Conservation (phyloP, 208 protist genomes). For the Kentomonas sorsogonicus region DNA sequence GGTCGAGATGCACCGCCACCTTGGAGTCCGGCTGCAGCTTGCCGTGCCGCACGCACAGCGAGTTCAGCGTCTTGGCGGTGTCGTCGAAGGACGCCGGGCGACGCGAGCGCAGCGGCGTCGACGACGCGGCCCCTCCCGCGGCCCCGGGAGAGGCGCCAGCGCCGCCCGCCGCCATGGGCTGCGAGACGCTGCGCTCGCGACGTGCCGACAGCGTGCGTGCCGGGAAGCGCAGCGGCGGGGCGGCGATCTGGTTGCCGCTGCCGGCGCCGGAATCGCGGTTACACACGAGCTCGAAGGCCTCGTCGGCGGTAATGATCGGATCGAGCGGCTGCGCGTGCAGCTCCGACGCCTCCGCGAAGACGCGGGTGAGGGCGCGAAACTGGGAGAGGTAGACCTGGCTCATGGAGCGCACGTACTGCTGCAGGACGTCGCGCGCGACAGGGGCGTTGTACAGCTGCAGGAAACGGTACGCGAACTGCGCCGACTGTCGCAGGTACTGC, state of each 20-base stretch:
- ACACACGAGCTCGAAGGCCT: conserved; percentile 39
- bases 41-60: conserved; percentile 39
- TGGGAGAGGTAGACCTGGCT: conserved; percentile 38
- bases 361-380: conserved; percentile 26
- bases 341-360: conserved; percentile 42
- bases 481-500: conserved; percentile 45
- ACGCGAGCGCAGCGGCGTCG: conserved; percentile 24
- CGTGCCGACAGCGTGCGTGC: conserved; percentile 35
- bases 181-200: conserved; percentile 69
- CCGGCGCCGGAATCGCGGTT: conserved; percentile 63
- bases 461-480: conserved; percentile 70
- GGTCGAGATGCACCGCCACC: conserved; percentile 27
- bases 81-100: conserved; percentile 56
- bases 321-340: conserved; percentile 47
- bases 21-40: conserved; percentile 34
- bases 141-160: conserved; percentile 4
- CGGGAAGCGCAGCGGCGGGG: conserved; percentile 30
- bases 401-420: conserved; percentile 67
- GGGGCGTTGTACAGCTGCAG: conserved; percentile 69
- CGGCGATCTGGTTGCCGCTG: conserved; percentile 43
- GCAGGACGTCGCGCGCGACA: conserved; percentile 44
- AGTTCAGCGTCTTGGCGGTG: conserved; percentile 35
- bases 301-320: conserved; percentile 54
- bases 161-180: conserved; percentile 47
- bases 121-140: conserved; percentile 4